Evolutionary conservation across 768 basidiomycete species (phyloP), one percentile per base, ranked within the genome.

Genomic region (Termitomyces bulborhizus): DNA sequence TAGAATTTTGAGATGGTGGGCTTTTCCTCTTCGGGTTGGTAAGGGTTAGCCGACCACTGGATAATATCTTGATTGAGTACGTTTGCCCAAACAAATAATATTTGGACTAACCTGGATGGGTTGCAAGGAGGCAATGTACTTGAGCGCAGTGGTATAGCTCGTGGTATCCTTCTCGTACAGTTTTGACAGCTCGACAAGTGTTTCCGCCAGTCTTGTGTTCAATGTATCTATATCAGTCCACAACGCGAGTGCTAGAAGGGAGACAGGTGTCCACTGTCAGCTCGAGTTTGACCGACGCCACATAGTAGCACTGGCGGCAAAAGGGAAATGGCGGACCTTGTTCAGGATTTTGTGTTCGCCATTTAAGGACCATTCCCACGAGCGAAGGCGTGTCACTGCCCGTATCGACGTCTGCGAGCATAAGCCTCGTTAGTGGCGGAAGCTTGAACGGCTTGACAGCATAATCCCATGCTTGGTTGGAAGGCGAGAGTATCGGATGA

Each of bases 331-430:
- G 53, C 60, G 52, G 59, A 83, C 90, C 86, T 68, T 82, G 73
- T 32, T 70, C 73, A 13, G 73, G 69, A 44, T 86, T 76, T 42
- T 84, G 81, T 63, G 83, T 81, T 42, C 90, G 81, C 96, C 96
- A 98, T 62, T 84, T 85, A 59, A 97, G 72, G 3, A 99, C 97
- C 68, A 91, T 86, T 31, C 91, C 84, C 11, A 95, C 93, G 41
- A 98, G 82, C 41, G 91, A 91, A 1, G 97, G 97, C 1, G 97
- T 98, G 64, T 98, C 91, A 61, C 90, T 95, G 9, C 97, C 97
- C 8, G 90, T 93, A 63, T 97, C 91, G 15, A 98, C 93, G 66
- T 99, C 97, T 26, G 95, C 97, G 21, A 99, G 78, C 71, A 98
- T 80, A 36, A 99, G 78, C 53, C 90, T 77, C 21, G 90, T 86